phyloP scores from a whole-genome alignment of 2,329 filamentous ascomycete genomes.

The Pseudogymnoascus sp. region DNA sequence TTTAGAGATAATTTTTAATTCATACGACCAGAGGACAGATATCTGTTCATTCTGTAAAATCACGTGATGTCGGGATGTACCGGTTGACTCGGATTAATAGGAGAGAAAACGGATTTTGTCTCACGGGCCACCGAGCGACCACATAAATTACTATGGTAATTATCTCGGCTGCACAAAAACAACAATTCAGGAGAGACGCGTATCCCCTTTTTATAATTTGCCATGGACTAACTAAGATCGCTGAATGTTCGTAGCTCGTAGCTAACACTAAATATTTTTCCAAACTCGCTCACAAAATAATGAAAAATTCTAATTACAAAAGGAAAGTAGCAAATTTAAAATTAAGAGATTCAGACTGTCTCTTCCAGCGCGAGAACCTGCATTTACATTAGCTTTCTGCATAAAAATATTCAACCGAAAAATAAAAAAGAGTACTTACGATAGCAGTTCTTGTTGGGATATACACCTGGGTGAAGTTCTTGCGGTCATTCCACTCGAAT shows the following conservation, averaged over 20 bases:
- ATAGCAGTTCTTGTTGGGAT: constrained; percentile 76
- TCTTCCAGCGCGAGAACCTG: constrained; percentile 33
- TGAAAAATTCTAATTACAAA: constrained; percentile 5
- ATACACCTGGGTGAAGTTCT: constrained; percentile 90
- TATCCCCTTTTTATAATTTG: neutral
- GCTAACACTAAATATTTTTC: constrained; percentile 8
- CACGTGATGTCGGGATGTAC: constrained; percentile 7
- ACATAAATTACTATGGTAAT: neutral
- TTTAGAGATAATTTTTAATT: constrained; percentile 7
- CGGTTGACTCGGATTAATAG: constrained; percentile 10
- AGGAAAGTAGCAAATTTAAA: neutral
- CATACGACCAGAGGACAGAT: constrained; percentile 5
- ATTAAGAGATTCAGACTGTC: constrained; percentile 22
- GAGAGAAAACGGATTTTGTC: constrained; percentile 10
- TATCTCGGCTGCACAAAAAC: constrained; percentile 1
- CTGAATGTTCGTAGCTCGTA: constrained; percentile 9
- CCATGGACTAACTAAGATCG: neutral
- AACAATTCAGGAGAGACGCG: constrained; percentile 3
- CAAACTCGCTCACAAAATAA: constrained; percentile 6
- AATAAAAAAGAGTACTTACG: constrained; percentile 43
- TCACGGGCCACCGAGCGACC: neutral
- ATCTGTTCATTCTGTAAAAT: neutral
- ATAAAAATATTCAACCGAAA: neutral
- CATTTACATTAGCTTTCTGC: constrained; percentile 11
- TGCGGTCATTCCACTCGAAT: constrained; percentile 80